A percentile compares a stretch with the other conserved stretches of the same genome.
phyloP scores from a whole-genome alignment of 192 early-diverging fungal species.

The Martensiomyces pterosporus region DNA sequence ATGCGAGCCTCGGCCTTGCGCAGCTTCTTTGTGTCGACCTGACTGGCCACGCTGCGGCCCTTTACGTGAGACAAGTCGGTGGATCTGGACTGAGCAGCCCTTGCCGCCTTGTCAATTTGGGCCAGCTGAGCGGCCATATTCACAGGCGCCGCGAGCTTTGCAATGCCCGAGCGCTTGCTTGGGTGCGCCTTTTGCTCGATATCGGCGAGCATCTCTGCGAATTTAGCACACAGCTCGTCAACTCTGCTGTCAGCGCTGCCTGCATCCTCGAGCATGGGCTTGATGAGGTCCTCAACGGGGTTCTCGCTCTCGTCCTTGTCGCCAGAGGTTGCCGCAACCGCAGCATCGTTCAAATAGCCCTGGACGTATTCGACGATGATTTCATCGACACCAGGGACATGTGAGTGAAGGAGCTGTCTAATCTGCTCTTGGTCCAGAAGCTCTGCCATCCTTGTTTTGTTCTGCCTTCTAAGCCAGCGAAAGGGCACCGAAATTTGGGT shows the following conservation, averaged over 20 bases:
- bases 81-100: conserved; percentile 38
- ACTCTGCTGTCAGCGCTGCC: conserved; percentile 60
- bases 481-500: too few species aligned
- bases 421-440: conserved; percentile 45
- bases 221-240: conserved; percentile 61
- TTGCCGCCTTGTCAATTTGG: conserved; percentile 58
- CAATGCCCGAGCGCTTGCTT: conserved; percentile 37
- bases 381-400: conserved; percentile 69
- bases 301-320: conserved; percentile 27
- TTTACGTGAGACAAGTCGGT: conserved; percentile 66
- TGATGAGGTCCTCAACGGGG: conserved; percentile 60
- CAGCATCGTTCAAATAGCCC: conserved; percentile 64
- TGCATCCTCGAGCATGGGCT: conserved; percentile 64
- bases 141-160: conserved; percentile 55
- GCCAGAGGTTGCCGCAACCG: conserved; percentile 18
- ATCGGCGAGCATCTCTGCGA: conserved; percentile 59
- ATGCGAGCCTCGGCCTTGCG: conserved; percentile 90
- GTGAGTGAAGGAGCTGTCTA: conserved; percentile 44
- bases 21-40: conserved; percentile 78
- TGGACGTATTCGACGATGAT: conserved; percentile 73
- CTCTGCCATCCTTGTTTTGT: conserved; percentile 23
- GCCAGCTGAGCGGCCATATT: conserved; percentile 67
- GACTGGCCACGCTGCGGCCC: conserved; percentile 64
- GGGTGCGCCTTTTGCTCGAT: conserved; percentile 31
- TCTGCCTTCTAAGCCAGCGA: too few species aligned